These are phyloP conservation scores for Metschnikowia anglica DNA, from an alignment of 805 yeast genomes.

Conservation along the genomic window DNA sequence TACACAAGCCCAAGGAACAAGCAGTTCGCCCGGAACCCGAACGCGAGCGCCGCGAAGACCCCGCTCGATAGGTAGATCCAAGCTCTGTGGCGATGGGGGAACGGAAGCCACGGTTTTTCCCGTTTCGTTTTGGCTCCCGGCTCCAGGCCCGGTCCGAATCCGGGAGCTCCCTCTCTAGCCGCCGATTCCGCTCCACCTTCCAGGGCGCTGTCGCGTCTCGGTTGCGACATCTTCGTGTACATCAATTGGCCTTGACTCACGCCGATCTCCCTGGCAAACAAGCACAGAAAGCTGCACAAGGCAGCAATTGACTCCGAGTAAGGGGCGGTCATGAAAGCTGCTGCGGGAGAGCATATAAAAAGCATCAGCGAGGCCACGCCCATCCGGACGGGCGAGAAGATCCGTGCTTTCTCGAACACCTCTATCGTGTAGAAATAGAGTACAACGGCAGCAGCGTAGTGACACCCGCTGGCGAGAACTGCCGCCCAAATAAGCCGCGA, in stretches of 20 bases:
- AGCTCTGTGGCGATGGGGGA: background rate
- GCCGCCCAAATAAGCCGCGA: constrained; percentile 31
- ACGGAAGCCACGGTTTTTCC: background rate
- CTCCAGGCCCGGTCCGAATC: background rate
- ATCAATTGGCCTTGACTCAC: constrained; percentile 12
- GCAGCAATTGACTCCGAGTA: constrained; percentile 79
- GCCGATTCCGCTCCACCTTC: no score
- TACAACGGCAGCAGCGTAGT: constrained; percentile 48
- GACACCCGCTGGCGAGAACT: constrained; percentile 50
- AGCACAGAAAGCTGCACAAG: constrained; percentile 54
- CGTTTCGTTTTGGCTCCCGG: constrained; percentile 4
- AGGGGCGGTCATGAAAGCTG: constrained; percentile 69
- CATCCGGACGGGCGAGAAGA: constrained; percentile 21
- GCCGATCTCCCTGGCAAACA: constrained; percentile 48
- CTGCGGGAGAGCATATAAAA: constrained; percentile 71
- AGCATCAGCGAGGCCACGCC: constrained; percentile 34
- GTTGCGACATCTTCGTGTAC: background rate
- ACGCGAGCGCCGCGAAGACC: constrained; percentile 51
- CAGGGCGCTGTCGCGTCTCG: background rate
- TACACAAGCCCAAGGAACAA: constrained; percentile 68
- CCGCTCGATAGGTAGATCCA: constrained; percentile 49
- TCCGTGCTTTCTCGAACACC: constrained; percentile 21
- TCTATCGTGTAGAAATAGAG: constrained; percentile 49
- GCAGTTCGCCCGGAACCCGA: constrained; percentile 73
- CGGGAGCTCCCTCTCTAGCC: background rate